Percentiles rank a stretch among this genome's conserved stretches.
Evolutionary conservation across 2,329 filamentous ascomycete species (phyloP).

Genomic region (Venturia nashicola): DNA sequence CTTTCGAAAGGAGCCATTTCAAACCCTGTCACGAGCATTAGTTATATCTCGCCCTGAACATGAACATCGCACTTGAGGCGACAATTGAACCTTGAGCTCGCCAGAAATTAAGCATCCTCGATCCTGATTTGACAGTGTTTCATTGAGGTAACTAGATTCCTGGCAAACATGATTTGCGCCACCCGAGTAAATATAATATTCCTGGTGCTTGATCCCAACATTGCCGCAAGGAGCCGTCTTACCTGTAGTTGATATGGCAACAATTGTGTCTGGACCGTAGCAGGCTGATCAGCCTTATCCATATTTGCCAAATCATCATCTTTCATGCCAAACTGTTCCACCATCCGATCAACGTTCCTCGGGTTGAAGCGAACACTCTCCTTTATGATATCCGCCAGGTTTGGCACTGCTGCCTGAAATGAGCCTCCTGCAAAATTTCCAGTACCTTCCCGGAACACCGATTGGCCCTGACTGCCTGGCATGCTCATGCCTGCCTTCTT

Average conservation of each 20-base stretch:
- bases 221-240: background rate
- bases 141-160: too few relatives aligned
- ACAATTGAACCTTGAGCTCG: background rate
- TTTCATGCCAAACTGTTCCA: constrained; percentile 58
- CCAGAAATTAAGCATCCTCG: background rate
- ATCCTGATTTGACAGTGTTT: too few relatives aligned
- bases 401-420: constrained; percentile 20
- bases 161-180: too few relatives aligned
- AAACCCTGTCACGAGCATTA: constrained; percentile 38
- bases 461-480: constrained; percentile 16
- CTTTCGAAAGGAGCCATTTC: constrained; percentile 69
- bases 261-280: constrained; percentile 50
- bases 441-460: constrained; percentile 9
- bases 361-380: constrained; percentile 57
- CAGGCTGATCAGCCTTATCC: constrained; percentile 60
- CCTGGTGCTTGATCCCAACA: background rate
- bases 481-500: constrained; percentile 23
- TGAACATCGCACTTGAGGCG: too few relatives aligned
- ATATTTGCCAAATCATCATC: constrained; percentile 60
- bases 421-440: constrained; percentile 23
- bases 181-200: too few relatives aligned
- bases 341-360: constrained; percentile 49
- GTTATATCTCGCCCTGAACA: background rate
- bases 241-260: constrained; percentile 63
- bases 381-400: constrained; percentile 51